phyloP scores from a whole-genome alignment of 345 rosid species.

The Mangifera indica region DNA sequence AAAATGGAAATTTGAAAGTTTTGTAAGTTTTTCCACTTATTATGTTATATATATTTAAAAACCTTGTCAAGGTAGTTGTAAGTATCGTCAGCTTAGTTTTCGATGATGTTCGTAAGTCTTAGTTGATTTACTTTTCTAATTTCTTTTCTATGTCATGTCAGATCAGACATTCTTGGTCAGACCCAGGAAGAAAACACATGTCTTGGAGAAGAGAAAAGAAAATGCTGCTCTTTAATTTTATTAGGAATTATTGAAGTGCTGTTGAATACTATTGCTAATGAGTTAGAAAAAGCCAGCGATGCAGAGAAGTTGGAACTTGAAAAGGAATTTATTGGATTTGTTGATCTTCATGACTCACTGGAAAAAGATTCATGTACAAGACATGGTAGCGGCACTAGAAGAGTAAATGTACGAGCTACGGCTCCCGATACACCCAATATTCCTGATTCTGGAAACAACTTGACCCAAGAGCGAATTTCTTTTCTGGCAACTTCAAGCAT shows the following conservation, averaged over 20 bases:
- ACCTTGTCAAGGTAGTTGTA: neutral
- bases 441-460: conserved; percentile 33
- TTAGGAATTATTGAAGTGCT: conserved; percentile 63
- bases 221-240: conserved; percentile 47
- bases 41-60: conserved; percentile 16
- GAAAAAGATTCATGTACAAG: conserved; percentile 43
- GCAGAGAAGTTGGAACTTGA: conserved; percentile 45
- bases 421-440: conserved; percentile 29
- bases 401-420: conserved; percentile 37
- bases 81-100: neutral
- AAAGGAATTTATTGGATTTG: conserved; percentile 56
- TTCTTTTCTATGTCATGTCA: conserved; percentile 32
- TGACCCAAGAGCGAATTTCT: conserved; percentile 40
- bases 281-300: conserved; percentile 60
- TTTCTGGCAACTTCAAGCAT: conserved; percentile 75
- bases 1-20: conserved; percentile 57
- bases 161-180: conserved; percentile 61
- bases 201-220: conserved; percentile 53
- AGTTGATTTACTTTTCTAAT: conserved; percentile 10
- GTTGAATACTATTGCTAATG: conserved; percentile 50
- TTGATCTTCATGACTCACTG: conserved; percentile 48
- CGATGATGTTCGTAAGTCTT: neutral
- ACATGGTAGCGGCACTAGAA: conserved; percentile 46
- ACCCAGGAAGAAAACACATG: conserved; percentile 47
- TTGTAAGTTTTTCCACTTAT: conserved; percentile 17